Percentiles rank a stretch among this genome's conserved stretches.
Evolutionary conservation across 805 yeast genomes (phyloP).

Genomic region (Wickerhamomyces bovis): DNA sequence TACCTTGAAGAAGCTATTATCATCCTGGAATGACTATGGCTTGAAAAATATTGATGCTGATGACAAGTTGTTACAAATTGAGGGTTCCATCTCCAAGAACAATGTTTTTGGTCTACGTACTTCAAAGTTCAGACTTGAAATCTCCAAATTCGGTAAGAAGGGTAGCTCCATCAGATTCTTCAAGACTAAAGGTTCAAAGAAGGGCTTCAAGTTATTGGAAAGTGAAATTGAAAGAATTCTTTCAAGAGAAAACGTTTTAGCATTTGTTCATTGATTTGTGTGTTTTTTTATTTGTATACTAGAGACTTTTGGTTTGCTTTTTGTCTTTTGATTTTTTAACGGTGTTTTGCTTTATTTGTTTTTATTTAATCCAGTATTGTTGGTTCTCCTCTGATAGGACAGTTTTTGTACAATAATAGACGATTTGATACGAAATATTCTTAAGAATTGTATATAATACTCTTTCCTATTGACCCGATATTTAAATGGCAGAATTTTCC

Average conservation of each 20-base stretch:
- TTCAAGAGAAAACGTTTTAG: constrained; percentile 56
- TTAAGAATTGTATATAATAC: background rate
- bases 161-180: constrained; percentile 52
- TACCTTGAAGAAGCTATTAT: constrained; percentile 55
- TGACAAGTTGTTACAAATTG: constrained; percentile 37
- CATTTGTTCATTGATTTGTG: constrained; percentile 14
- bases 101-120: constrained; percentile 59
- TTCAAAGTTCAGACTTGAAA: constrained; percentile 54
- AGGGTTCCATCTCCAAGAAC: constrained; percentile 56
- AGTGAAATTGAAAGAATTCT: constrained; percentile 61
- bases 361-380: background rate
- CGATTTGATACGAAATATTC: background rate
- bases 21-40: constrained; percentile 69
- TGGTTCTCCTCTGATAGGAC: background rate
- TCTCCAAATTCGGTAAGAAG: constrained; percentile 37
- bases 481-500: background rate
- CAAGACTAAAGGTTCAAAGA: constrained; percentile 59
- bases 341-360: background rate
- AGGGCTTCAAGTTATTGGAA: constrained; percentile 53
- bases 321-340: background rate
- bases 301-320: background rate
- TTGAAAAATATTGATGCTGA: constrained; percentile 47
- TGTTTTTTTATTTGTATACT: background rate
- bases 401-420: background rate
- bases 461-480: background rate